These are phyloP conservation scores for Fusarium nematophilum DNA, from an alignment of 2,329 filamentous ascomycete genomes.

Conservation along the genomic window DNA sequence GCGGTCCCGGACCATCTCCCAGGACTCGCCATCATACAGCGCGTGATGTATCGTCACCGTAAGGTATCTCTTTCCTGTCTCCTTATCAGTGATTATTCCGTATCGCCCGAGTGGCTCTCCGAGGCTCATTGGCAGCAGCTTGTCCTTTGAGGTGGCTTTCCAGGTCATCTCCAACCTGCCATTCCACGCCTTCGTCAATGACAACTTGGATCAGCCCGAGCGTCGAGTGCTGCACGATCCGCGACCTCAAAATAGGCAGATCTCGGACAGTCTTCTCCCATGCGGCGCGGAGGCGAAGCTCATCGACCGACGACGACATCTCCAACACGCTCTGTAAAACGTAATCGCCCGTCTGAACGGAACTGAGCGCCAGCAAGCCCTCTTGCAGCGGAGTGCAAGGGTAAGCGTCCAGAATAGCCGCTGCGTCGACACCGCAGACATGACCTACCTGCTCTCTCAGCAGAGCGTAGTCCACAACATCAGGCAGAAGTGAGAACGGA, in stretches of 20 bases:
- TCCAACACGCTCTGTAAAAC: slow-evolving; percentile 25
- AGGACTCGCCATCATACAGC: slow-evolving; percentile 44
- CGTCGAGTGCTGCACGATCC: slow-evolving; percentile 56
- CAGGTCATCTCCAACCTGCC: slow-evolving; percentile 40
- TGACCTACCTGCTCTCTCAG: not conserved
- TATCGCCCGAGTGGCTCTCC: slow-evolving; percentile 56
- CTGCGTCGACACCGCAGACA: not conserved
- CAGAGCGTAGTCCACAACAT: not conserved
- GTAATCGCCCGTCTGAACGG: slow-evolving; percentile 41
- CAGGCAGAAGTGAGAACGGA: slow-evolving; percentile 3
- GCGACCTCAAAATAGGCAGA: slow-evolving; percentile 54
- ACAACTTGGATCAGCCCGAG: slow-evolving; percentile 58
- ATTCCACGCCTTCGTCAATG: slow-evolving; percentile 50
- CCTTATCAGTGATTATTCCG: slow-evolving; percentile 49
- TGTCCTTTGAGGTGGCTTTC: slow-evolving; percentile 53
- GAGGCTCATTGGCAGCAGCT: slow-evolving; percentile 50
- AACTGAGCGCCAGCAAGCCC: slow-evolving; percentile 46
- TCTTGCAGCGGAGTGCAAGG: slow-evolving; percentile 53
- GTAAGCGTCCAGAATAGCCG: slow-evolving; percentile 44
- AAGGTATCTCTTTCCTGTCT: slow-evolving; percentile 16
- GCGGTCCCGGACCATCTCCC: not conserved
- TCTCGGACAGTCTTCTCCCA: slow-evolving; percentile 16
- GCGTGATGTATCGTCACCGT: slow-evolving; percentile 44
- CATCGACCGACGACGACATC: slow-evolving; percentile 9
- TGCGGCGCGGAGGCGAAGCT: slow-evolving; percentile 16